These are phyloP conservation scores for Ustilago trichophora DNA, from an alignment of 1,284 basidiomycete species.

Conservation along the genomic window DNA sequence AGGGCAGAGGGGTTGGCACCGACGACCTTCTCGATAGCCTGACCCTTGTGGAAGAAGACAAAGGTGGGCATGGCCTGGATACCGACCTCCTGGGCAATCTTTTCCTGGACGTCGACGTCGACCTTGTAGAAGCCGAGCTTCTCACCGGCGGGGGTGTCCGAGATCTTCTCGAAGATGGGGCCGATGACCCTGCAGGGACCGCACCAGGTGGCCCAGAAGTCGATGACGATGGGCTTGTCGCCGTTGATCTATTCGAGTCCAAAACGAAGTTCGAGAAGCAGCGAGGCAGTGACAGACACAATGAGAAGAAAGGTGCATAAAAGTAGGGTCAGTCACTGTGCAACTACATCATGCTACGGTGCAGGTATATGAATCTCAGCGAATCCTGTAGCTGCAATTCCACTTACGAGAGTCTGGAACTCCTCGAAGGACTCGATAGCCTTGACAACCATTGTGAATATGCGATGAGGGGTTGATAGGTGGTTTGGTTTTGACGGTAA, in stretches of 20 bases:
- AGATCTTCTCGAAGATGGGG: slow-evolving; percentile 79
- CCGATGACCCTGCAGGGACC: slow-evolving; percentile 77
- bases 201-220: slow-evolving; percentile 67
- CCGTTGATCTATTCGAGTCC: slow-evolving; percentile 72
- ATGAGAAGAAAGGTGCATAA: too few species aligned
- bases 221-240: slow-evolving; percentile 68
- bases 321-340: slow-evolving; percentile 8
- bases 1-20: slow-evolving; percentile 74
- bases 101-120: slow-evolving; percentile 65
- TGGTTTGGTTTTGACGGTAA: not conserved
- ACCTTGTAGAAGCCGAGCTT: slow-evolving; percentile 81
- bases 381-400: too few species aligned
- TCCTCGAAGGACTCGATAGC: slow-evolving; percentile 71
- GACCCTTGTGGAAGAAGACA: slow-evolving; percentile 76
- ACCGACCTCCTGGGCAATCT: slow-evolving; percentile 74
- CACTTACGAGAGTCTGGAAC: slow-evolving; percentile 71
- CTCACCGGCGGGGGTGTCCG: slow-evolving; percentile 61
- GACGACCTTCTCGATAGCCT: slow-evolving; percentile 73
- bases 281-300: too few species aligned
- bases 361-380: too few species aligned
- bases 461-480: not conserved
- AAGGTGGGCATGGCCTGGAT: slow-evolving; percentile 86
- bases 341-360: too few species aligned
- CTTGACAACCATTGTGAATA: slow-evolving; percentile 67
- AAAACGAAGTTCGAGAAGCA: slow-evolving; percentile 1